These are phyloP conservation scores for Uronychia setigera DNA, from an alignment of 73 alveolate species.

Conservation along the genomic window DNA sequence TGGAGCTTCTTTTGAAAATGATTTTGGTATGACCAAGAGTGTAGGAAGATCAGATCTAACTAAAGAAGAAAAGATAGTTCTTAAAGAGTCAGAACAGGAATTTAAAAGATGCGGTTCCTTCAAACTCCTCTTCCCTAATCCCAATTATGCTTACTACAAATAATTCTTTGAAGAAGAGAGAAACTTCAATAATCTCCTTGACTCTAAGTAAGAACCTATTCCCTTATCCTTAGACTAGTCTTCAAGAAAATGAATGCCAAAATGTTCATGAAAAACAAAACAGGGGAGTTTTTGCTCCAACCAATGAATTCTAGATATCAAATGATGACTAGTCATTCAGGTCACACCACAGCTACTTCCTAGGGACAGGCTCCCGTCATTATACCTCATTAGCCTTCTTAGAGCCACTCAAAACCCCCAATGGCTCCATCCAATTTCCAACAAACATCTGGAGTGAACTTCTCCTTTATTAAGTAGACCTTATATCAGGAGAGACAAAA, in stretches of 20 bases:
- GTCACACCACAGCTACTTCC: neutral
- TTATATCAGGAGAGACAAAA: no score
- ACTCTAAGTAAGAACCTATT: constrained; percentile 12
- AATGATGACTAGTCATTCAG: no score
- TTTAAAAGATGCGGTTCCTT: constrained; percentile 61
- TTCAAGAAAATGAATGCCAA: neutral
- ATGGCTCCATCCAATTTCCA: neutral
- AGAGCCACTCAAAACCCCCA: neutral
- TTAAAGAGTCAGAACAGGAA: constrained; percentile 58
- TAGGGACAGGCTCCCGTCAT: neutral
- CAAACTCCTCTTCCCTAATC: constrained; percentile 73
- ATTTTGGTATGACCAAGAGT: neutral
- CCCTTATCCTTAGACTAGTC: neutral
- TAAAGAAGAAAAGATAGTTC: constrained; percentile 39
- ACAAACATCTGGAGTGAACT: neutral
- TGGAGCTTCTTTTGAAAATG: neutral
- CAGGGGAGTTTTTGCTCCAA: neutral
- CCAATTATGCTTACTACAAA: constrained; percentile 55
- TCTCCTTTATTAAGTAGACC: no score
- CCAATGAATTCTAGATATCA: neutral
- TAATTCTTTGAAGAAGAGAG: constrained; percentile 78
- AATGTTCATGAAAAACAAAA: neutral
- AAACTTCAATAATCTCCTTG: constrained; percentile 53
- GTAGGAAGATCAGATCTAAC: neutral
- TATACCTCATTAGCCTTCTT: neutral